Evolutionary conservation across 1,284 basidiomycete species (phyloP).

Genomic region (Fomitopsis palustris): DNA sequence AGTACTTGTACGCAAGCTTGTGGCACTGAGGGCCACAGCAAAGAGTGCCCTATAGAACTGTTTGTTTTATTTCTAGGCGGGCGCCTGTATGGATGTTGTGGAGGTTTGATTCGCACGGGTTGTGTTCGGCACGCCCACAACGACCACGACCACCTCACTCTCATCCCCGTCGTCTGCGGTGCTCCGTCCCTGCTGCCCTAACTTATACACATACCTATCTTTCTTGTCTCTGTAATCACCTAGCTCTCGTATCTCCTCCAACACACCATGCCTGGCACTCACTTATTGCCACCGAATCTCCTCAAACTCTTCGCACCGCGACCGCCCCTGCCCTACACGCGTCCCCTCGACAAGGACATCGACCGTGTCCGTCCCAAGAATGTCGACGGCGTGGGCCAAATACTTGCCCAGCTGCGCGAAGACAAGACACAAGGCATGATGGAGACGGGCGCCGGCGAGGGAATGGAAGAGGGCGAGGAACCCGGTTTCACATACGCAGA

Average conservation of each 20-base stretch:
- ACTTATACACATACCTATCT: background rate
- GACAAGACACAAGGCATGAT: conserved; percentile 69
- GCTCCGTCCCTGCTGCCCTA: background rate
- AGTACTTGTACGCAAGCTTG: too few relatives aligned
- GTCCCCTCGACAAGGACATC: conserved; percentile 82
- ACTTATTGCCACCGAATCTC: conserved; percentile 89
- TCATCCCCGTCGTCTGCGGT: background rate
- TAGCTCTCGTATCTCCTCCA: background rate
- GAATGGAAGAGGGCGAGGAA: conserved; percentile 80
- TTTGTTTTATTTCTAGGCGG: too few relatives aligned
- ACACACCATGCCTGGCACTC: conserved; percentile 69
- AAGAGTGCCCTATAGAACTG: too few relatives aligned
- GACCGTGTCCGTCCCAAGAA: conserved; percentile 69
- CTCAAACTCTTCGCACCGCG: conserved; percentile 93
- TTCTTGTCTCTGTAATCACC: background rate
- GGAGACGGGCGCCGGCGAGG: conserved; percentile 50
- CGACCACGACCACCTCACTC: background rate
- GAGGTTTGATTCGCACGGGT: too few relatives aligned
- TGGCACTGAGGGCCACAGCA: too few relatives aligned
- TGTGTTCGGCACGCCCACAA: background rate
- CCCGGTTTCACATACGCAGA: conserved; percentile 74
- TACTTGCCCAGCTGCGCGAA: conserved; percentile 75
- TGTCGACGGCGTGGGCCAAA: conserved; percentile 68
- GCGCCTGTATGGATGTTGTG: too few relatives aligned
- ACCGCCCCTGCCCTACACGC: conserved; percentile 80